These are phyloP conservation scores for Phanerochaete sordida DNA, from an alignment of 768 basidiomycete species.

Conservation along the genomic window DNA sequence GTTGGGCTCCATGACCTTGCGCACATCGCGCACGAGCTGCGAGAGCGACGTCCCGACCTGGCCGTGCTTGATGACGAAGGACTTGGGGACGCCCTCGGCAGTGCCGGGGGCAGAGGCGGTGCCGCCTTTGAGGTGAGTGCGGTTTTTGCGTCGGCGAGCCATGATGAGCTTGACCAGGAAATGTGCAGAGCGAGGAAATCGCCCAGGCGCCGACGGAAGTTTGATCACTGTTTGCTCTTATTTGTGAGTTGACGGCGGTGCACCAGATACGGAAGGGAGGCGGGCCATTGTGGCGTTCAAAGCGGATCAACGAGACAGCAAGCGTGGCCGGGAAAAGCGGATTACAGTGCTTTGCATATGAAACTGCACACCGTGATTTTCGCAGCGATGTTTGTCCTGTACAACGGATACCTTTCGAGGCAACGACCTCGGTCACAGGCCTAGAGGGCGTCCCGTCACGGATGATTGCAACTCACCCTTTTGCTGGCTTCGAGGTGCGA, in stretches of 20 bases:
- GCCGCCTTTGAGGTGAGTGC: slow-evolving; percentile 74
- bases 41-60: slow-evolving; percentile 83
- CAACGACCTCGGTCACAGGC: no score
- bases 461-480: no score
- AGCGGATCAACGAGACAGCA: no score
- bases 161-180: slow-evolving; percentile 41
- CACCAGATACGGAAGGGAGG: neutral
- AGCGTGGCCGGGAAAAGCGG: no score
- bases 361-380: no score
- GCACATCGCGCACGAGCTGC: slow-evolving; percentile 88
- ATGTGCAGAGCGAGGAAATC: neutral
- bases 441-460: no score
- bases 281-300: neutral
- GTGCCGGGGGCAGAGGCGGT: slow-evolving; percentile 30
- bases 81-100: slow-evolving; percentile 61
- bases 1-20: slow-evolving; percentile 97
- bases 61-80: slow-evolving; percentile 96
- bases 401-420: no score
- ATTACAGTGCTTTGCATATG: no score
- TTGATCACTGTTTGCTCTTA: neutral
- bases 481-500: no score
- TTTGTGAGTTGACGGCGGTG: neutral
- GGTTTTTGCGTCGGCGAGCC: slow-evolving; percentile 74
- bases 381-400: no score
- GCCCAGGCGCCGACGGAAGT: neutral